A percentile compares a stretch with the other conserved stretches of the same genome.
Evolutionary conservation across 331 rosid species (phyloP).

Genomic region (Quercus tomentella): DNA sequence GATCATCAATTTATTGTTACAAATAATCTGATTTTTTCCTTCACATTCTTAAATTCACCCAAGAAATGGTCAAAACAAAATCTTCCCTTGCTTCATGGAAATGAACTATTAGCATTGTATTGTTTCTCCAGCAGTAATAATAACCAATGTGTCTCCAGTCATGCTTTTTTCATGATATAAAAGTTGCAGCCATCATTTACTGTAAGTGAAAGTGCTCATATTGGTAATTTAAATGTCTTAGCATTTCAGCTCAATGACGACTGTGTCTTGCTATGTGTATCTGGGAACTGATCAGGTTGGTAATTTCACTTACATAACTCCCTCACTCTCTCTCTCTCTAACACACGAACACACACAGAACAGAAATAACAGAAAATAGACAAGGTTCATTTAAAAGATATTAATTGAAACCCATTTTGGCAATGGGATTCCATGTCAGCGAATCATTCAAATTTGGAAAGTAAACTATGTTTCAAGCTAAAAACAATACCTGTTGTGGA

Average conservation of each 20-base stretch:
- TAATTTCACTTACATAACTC: not conserved
- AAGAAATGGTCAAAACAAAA: not conserved
- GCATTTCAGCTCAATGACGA: not conserved
- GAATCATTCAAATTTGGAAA: not conserved
- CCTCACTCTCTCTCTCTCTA: too few species aligned
- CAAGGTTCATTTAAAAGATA: too few species aligned
- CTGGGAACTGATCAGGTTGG: not conserved
- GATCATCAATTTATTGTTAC: not conserved
- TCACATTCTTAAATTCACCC: not conserved
- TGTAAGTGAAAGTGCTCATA: not conserved
- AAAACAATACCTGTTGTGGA: slow-evolving; percentile 47
- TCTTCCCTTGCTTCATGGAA: not conserved
- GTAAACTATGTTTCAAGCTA: not conserved
- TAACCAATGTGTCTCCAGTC: not conserved
- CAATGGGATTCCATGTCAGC: not conserved
- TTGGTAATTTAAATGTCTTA: not conserved
- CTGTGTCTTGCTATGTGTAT: not conserved
- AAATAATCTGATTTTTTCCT: not conserved
- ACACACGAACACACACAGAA: too few species aligned
- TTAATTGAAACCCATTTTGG: not conserved
- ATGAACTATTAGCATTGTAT: not conserved
- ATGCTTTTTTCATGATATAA: not conserved
- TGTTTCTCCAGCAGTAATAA: not conserved
- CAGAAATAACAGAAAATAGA: too few species aligned
- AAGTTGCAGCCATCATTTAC: not conserved